Evolutionary conservation across 805 yeast species (phyloP).

Genomic region (Pichia deserticola): DNA sequence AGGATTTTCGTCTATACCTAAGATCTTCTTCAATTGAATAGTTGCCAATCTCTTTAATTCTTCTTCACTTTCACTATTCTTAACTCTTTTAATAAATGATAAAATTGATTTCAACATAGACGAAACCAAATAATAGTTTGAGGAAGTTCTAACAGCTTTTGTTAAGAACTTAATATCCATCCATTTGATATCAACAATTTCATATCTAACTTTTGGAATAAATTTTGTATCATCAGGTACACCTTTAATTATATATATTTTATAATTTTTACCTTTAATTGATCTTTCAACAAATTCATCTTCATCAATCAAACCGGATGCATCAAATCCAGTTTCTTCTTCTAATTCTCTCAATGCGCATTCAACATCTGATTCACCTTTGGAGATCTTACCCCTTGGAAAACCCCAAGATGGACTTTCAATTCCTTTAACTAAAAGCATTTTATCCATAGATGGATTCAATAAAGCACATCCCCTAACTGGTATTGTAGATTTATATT

Average conservation of each 20-base stretch:
- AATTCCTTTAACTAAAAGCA: slow-evolving; percentile 76
- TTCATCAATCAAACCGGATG: slow-evolving; percentile 56
- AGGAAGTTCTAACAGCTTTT: slow-evolving; percentile 27
- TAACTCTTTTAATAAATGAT: slow-evolving; percentile 50
- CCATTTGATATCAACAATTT: slow-evolving; percentile 83
- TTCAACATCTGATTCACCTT: slow-evolving; percentile 78
- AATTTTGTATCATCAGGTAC: slow-evolving; percentile 74
- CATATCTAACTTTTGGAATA: slow-evolving; percentile 78
- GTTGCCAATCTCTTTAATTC: slow-evolving; percentile 60
- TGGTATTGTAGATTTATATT: slow-evolving; percentile 84
- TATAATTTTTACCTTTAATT: slow-evolving; percentile 74
- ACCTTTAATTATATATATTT: slow-evolving; percentile 68
- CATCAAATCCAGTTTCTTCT: slow-evolving; percentile 93
- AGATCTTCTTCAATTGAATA: slow-evolving; percentile 50
- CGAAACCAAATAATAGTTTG: slow-evolving; percentile 37
- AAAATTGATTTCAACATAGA: slow-evolving; percentile 44
- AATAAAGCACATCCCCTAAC: slow-evolving; percentile 93
- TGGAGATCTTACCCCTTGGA: slow-evolving; percentile 94
- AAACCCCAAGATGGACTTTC: slow-evolving; percentile 84
- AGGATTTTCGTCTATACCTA: slow-evolving; percentile 44
- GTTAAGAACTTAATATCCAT: slow-evolving; percentile 42
- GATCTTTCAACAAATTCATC: slow-evolving; percentile 76
- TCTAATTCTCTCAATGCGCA: slow-evolving; percentile 89
- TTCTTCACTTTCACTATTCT: slow-evolving; percentile 42
- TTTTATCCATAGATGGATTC: slow-evolving; percentile 59